Base-by-base conservation (phyloP, 1,284 basidiomycete species). In the Leccinum ponderosum region DNA sequence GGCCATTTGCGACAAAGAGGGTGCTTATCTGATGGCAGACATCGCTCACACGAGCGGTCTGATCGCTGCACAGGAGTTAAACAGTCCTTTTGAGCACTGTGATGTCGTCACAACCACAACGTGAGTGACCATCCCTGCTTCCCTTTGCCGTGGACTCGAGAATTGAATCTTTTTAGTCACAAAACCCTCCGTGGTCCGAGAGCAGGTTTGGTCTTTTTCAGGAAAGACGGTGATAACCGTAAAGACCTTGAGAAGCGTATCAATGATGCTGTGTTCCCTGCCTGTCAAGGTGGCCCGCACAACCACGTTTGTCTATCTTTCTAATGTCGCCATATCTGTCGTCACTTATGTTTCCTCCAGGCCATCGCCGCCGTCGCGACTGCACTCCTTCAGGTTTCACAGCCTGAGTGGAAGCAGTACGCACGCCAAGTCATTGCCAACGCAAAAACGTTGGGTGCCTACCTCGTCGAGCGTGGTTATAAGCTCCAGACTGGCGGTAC, bases 231-330 rank as follows among this genome's bases (percentile, higher is more conserved):
- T 69, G 87, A 93, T 66, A 86, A 85, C 62, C 78, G 84, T 35
- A 76, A 84, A 70, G 93, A 98, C 73, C 86, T 99, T 58, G 97
- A 99, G 85, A 92, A 92, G 77, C 91, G 95, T 60, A 90, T 99
- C 73, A 99, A 99, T 78, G 94, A 96, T 53, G 95, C 97, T 65
- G 97, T 99, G 69, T 99, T 99, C 90, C 97, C 97, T 61, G 97
- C 97, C 52, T 99, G 97, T 87, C 97, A 99, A 82, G 97, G 97
- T 81, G 97, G 97, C 57, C 97, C 97, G 55, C 97, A 99, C 85
- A 99, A 99, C 85, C 97, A 98, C 83, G 90, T 92, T 65, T 60
- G 85, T 77, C n/a, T 12, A n/a, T 57, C 61, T 44, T 47, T 35
- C 15, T 6, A 8, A 2, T 27, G 1, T 33, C 37, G 8, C 15